Evolutionary conservation across 306 rosid species (phyloP), one percentile per base, ranked within the genome.

Genomic region (Cucurbita argyrosperma): DNA sequence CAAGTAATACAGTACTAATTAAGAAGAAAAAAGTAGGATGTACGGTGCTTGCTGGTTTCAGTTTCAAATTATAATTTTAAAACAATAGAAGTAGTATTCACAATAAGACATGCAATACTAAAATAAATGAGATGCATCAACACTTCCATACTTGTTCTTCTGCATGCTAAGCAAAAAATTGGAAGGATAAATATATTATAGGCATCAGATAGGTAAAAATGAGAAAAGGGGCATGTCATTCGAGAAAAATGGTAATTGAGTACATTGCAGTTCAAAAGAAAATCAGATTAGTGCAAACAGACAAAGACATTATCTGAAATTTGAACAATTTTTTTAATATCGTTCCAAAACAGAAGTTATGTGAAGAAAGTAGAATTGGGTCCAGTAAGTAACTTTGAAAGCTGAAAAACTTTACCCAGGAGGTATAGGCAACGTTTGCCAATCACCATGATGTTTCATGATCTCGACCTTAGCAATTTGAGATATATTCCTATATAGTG

Each of bases 371-470:
- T 43, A 14, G 45, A 30, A 23, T 45, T 26, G 60, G 4, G 54
- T 47, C 43, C 40, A 51, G 46, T 35, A 52, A 52, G 54, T 50
- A 50, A 50, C 37, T 26, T 4, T 7, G 10, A 59, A 37, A 58
- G 59, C 21, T 23, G 46, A 12, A 56, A 60, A 18, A 69, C 69
- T 66, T 82, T 84, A 91, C 99, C 90, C 80, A 45, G 72, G 88
- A 83, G 89, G 96, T 83, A 94, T 84, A 15, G n/a, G 2, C 40
- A 94, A 84, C 71, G 88, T 92, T 82, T 89, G 62, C 99, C 97
- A 94, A 15, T 21, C 73, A 78, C 87, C 90, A 51, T 45, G 84
- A 10, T 49, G 80, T 82, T 73, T 87, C 90, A 88, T 87, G 72
- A 88, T 19, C 83, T 66, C 82, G 76, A 91, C 92, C 76, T 94